Evolutionary conservation across 225 moss, liverwort and hornwort species (phyloP), one percentile per base, ranked within the genome.

Genomic region (Anthoceros angustus): DNA sequence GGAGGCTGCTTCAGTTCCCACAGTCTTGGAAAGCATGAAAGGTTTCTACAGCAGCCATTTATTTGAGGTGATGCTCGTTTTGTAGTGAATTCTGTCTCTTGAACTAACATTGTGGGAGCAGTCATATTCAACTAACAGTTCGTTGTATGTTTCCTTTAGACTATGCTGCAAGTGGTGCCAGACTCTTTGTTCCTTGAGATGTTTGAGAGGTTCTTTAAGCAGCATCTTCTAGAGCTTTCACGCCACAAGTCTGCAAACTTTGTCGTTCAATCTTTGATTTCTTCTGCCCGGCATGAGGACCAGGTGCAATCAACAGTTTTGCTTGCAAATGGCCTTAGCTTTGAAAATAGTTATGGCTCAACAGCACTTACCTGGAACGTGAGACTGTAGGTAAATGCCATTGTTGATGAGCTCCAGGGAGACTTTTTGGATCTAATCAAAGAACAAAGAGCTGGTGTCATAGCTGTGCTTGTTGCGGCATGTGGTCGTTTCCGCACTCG

Each of bases 11-110:
- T 75, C 83, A 41, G 79, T 86, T 20, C 85, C 87, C 66, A 83
- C 84, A 61, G 78, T 88, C 43, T 73, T 92, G 62, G 74, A 84
- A 5, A 83, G 81, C 67, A 84, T 98, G 71, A 80, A 98, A 79
- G 84, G 92, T 75, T 85, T 80, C 60, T 84, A 80, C 69, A 86
- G 98, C 73, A 98, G 98, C 69, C 98, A 98, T 71, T 78, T 98
- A 24, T 89, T 98, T 92, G 98, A 98, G 92, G 95, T 88, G 60
- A 72, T 79, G 73, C 39, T 20, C 18, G 2, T 39, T 8, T 2
- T 8, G 8, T 40, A 42, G 39, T 9, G 40, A 67, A n/a, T 43
- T 67, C 15, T 40, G 10, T 6, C 20, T 12, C 38, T 25, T 7
- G 10, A 12, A 20, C 4, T 10, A 12, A 42, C 15, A 7, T 45